Conservation (phyloP, 768 basidiomycete species). For the Phlegmacium glaucopus region DNA sequence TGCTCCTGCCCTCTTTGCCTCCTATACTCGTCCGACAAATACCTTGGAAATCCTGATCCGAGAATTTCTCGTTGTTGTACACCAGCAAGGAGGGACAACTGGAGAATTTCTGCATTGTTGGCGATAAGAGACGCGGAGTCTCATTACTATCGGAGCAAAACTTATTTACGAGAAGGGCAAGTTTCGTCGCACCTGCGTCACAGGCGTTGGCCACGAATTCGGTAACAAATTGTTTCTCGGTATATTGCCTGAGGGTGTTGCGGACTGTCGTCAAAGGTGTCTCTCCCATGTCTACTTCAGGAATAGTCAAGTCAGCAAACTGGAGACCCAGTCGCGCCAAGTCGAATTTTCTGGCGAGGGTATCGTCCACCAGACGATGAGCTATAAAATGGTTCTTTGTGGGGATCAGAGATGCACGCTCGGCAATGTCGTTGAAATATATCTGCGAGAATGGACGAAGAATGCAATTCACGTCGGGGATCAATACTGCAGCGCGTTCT, state of each 20-base stretch:
- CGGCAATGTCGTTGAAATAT: constrained; percentile 41
- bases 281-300: constrained; percentile 41
- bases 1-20: constrained; percentile 33
- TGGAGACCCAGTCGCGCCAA: constrained; percentile 33
- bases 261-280: constrained; percentile 39
- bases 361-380: constrained; percentile 29
- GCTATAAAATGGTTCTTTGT: constrained; percentile 19
- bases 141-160: neutral
- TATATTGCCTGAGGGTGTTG: constrained; percentile 39
- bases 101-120: constrained; percentile 32
- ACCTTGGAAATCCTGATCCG: constrained; percentile 40
- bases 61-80: constrained; percentile 41
- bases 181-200: constrained; percentile 45
- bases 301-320: constrained; percentile 22
- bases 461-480: constrained; percentile 28
- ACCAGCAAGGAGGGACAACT: constrained; percentile 37
- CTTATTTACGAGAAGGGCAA: constrained; percentile 38
- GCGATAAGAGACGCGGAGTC: constrained; percentile 26
- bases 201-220: constrained; percentile 55
- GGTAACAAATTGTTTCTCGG: constrained; percentile 37
- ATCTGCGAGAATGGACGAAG: constrained; percentile 27
- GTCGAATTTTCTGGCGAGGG: constrained; percentile 25
- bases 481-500: constrained; percentile 25
- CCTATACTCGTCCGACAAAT: constrained; percentile 43
- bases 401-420: constrained; percentile 21